phyloP scores from a whole-genome alignment of 176 grass and related monocot species.

The Tillandsia fasciculata region DNA sequence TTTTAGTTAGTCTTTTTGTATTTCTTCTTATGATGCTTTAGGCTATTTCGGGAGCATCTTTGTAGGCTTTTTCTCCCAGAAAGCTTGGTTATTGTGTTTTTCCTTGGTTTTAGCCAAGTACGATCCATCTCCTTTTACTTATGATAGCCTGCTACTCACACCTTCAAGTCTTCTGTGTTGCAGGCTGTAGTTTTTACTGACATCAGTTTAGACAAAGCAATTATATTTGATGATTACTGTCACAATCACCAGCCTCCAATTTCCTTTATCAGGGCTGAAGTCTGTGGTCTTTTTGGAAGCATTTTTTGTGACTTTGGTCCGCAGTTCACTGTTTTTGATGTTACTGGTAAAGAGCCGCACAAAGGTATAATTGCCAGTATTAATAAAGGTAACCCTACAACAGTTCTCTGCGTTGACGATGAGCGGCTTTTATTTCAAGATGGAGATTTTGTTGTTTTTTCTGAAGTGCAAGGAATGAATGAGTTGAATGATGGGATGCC shows the following conservation, averaged over 20 bases:
- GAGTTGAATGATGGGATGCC: slow-evolving; percentile 77
- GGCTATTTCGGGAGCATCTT: background rate
- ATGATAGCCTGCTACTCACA: slow-evolving; percentile 4
- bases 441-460: slow-evolving; percentile 62
- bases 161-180: slow-evolving; percentile 25
- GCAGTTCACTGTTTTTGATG: slow-evolving; percentile 51
- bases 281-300: slow-evolving; percentile 60
- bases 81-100: no score
- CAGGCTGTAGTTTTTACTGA: slow-evolving; percentile 72
- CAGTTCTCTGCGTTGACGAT: slow-evolving; percentile 47
- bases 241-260: slow-evolving; percentile 51
- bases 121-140: background rate
- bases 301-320: slow-evolving; percentile 76
- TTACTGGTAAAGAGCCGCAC: slow-evolving; percentile 49
- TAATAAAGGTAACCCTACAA: slow-evolving; percentile 47
- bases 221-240: slow-evolving; percentile 61
- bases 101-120: background rate
- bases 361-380: slow-evolving; percentile 63
- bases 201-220: slow-evolving; percentile 43
- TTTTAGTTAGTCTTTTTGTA: slow-evolving; percentile 7
- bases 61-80: no score
- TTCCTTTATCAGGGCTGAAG: slow-evolving; percentile 65
- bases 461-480: slow-evolving; percentile 62
- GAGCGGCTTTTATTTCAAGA: slow-evolving; percentile 52
- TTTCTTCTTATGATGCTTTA: background rate